Conservation (phyloP, 768 basidiomycete species). For the Tricholoma bakamatsutake region DNA sequence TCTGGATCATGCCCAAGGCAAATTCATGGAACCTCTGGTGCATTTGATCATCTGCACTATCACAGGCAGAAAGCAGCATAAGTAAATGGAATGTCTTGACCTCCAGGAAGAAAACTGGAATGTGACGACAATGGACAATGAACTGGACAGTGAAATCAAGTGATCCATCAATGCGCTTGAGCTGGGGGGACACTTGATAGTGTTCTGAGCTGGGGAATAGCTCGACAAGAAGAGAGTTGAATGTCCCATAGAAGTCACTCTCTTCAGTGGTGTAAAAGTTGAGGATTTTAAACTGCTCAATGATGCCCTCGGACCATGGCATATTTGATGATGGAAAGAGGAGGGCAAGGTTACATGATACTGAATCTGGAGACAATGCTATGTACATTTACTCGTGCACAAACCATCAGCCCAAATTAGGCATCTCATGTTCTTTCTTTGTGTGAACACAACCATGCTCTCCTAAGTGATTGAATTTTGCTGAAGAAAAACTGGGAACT, state of each 20-base stretch:
- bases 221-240: neutral
- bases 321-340: neutral
- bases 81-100: conserved; percentile 11
- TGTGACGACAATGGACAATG: conserved; percentile 5
- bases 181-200: conserved; percentile 12
- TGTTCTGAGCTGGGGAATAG: conserved; percentile 6
- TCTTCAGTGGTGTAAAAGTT: neutral
- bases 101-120: conserved; percentile 14
- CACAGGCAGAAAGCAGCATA: conserved; percentile 6
- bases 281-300: conserved; percentile 2
- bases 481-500: too few species aligned
- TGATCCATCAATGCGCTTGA: conserved; percentile 8
- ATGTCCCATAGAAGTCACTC: neutral
- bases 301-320: neutral
- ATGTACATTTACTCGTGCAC: neutral
- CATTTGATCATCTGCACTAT: conserved; percentile 15
- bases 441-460: too few species aligned
- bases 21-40: conserved; percentile 10
- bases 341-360: neutral
- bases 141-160: conserved; percentile 7
- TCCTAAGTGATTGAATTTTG: too few species aligned
- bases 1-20: conserved; percentile 7
- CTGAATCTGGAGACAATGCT: neutral
- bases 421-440: too few species aligned
- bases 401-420: too few species aligned